These are phyloP conservation scores for Haplographium delicatum DNA, from an alignment of 495 filamentous ascomycete species.

Conservation along the genomic window DNA sequence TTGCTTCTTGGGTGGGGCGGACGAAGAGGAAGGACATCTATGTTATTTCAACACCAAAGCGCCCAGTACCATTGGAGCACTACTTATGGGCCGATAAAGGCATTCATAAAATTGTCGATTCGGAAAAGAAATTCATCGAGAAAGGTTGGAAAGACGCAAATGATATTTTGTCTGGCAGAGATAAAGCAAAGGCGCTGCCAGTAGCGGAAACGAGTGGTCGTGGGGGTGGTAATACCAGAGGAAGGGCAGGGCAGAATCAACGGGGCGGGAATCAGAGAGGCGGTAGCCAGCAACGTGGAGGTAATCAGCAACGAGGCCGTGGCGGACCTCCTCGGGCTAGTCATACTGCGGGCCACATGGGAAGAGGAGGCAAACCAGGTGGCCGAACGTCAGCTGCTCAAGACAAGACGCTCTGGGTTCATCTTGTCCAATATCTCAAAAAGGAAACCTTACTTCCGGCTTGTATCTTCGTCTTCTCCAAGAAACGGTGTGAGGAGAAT, in stretches of 20 bases:
- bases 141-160: constrained; percentile 94
- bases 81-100: constrained; percentile 91
- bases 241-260: constrained; percentile 34
- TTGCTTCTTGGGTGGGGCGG: constrained; percentile 95
- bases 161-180: constrained; percentile 71
- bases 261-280: constrained; percentile 53
- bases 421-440: constrained; percentile 82
- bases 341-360: constrained; percentile 73
- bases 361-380: constrained; percentile 72
- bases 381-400: constrained; percentile 83
- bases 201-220: constrained; percentile 36
- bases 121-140: constrained; percentile 84
- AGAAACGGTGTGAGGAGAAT: constrained; percentile 94
- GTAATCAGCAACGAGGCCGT: constrained; percentile 53
- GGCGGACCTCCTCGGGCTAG: constrained; percentile 53
- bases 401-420: constrained; percentile 96
- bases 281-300: constrained; percentile 43
- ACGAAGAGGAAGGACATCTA: constrained; percentile 99
- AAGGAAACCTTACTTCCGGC: constrained; percentile 82
- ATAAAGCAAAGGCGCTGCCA: constrained; percentile 62
- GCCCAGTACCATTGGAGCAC: constrained; percentile 91
- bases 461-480: constrained; percentile 98
- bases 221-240: constrained; percentile 40
- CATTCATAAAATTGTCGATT: constrained; percentile 90
- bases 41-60: constrained; percentile 94